A percentile compares a stretch with the other conserved stretches of the same genome.
Conservation (phyloP, 805 yeast species). For the Ogataea sp. region DNA sequence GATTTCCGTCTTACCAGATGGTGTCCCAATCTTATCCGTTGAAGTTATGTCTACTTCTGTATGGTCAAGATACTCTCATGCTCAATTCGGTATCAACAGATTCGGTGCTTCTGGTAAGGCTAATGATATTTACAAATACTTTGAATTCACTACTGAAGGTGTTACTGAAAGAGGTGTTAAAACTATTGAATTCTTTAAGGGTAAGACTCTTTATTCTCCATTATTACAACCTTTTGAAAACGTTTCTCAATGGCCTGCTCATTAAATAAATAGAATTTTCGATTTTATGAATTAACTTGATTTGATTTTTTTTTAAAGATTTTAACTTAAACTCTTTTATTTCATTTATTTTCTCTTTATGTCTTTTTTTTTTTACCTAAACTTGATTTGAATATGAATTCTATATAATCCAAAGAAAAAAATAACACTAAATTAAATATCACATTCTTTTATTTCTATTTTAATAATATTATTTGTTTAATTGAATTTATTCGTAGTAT, state of each 20-base stretch:
- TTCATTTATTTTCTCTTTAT: too few relatives aligned
- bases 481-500: too few relatives aligned
- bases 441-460: too few relatives aligned
- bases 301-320: background rate
- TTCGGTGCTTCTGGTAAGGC: slow-evolving; percentile 97
- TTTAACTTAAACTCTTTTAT: background rate
- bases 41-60: slow-evolving; percentile 90
- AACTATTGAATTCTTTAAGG: slow-evolving; percentile 79
- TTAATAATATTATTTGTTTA: too few relatives aligned
- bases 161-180: slow-evolving; percentile 78
- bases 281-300: background rate
- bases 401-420: too few relatives aligned
- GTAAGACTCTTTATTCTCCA: slow-evolving; percentile 63
- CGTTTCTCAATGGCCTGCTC: slow-evolving; percentile 3
- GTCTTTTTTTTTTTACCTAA: too few relatives aligned
- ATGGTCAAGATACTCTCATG: slow-evolving; percentile 94
- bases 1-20: slow-evolving; percentile 87
- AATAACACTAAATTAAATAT: too few relatives aligned
- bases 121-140: slow-evolving; percentile 69
- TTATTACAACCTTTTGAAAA: slow-evolving; percentile 66
- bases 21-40: slow-evolving; percentile 85
- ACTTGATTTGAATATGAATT: too few relatives aligned
- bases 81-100: slow-evolving; percentile 90
- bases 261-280: slow-evolving; percentile 2
- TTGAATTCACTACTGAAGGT: slow-evolving; percentile 91